phyloP scores from a whole-genome alignment of 2,329 filamentous ascomycete species.

The Ophiostoma sp. region DNA sequence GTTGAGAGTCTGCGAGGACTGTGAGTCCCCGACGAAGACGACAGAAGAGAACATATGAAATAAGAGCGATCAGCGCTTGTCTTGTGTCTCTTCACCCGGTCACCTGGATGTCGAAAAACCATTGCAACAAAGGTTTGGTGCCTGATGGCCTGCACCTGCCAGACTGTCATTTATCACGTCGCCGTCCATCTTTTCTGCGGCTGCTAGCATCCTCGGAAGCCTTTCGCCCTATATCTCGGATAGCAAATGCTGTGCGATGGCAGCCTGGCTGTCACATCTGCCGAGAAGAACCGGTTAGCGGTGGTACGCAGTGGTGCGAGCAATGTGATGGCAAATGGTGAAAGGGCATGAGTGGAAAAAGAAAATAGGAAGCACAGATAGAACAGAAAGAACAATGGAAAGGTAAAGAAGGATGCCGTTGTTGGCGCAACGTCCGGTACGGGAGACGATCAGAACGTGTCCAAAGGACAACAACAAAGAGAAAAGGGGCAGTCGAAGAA shows the following conservation, averaged over 20 bases:
- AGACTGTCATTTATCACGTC: not conserved
- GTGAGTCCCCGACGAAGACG: not conserved
- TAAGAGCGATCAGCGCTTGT: not conserved
- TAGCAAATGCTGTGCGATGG: not conserved
- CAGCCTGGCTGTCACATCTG: not conserved
- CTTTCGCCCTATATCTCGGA: not conserved
- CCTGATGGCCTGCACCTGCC: not conserved
- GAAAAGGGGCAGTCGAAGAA: not conserved
- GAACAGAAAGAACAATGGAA: not conserved
- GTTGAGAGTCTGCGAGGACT: not conserved
- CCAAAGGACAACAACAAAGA: not conserved
- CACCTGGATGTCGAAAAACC: not conserved
- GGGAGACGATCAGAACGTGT: slow-evolving; percentile 5
- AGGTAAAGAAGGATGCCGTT: not conserved
- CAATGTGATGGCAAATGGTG: not conserved
- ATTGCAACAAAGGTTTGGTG: not conserved
- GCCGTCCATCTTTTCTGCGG: not conserved
- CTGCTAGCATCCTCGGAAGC: not conserved
- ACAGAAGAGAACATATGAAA: not conserved
- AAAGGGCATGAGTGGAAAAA: not conserved
- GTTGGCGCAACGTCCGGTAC: not conserved
- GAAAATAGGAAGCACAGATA: not conserved
- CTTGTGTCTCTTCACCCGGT: too few relatives aligned
- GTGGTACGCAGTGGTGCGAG: too few relatives aligned
- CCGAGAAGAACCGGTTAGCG: not conserved